phyloP scores from a whole-genome alignment of 768 basidiomycete species.

The Lactarius indigo region DNA sequence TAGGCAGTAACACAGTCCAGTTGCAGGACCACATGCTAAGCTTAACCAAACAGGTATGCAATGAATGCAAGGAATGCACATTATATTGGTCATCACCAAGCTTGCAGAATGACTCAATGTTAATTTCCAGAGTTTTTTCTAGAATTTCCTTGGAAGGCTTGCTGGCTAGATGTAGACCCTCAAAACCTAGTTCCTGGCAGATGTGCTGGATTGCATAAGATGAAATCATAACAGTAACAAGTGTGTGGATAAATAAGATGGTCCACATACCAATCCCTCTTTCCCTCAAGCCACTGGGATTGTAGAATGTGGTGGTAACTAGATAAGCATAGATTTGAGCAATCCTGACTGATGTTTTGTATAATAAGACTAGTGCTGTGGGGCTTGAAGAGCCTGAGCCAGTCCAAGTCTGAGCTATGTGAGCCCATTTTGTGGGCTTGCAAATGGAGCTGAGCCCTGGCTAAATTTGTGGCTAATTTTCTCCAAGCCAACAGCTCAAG shows the following conservation, averaged over 20 bases:
- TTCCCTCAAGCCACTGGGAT: neutral
- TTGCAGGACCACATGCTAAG: neutral
- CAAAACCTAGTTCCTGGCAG: neutral
- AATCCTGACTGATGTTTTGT: neutral
- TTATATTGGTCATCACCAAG: neutral
- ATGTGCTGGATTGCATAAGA: neutral
- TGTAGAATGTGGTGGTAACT: slow-evolving; percentile 12
- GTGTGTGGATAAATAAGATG: neutral
- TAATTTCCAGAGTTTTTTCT: neutral
- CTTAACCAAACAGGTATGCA: neutral
- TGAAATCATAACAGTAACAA: neutral
- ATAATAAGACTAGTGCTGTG: neutral
- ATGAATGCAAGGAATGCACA: neutral
- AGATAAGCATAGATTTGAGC: neutral
- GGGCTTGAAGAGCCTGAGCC: too few species aligned
- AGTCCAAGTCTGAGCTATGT: too few species aligned
- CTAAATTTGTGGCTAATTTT: too few species aligned
- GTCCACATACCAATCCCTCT: neutral
- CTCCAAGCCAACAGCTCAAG: too few species aligned
- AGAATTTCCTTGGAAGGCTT: neutral
- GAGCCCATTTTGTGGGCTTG: too few species aligned
- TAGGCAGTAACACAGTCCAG: slow-evolving; percentile 2
- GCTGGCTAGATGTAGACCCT: neutral
- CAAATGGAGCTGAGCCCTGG: too few species aligned
- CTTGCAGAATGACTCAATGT: neutral